These are phyloP conservation scores for Phoma sp. DNA, from an alignment of 2,329 filamentous ascomycete species.

Conservation along the genomic window DNA sequence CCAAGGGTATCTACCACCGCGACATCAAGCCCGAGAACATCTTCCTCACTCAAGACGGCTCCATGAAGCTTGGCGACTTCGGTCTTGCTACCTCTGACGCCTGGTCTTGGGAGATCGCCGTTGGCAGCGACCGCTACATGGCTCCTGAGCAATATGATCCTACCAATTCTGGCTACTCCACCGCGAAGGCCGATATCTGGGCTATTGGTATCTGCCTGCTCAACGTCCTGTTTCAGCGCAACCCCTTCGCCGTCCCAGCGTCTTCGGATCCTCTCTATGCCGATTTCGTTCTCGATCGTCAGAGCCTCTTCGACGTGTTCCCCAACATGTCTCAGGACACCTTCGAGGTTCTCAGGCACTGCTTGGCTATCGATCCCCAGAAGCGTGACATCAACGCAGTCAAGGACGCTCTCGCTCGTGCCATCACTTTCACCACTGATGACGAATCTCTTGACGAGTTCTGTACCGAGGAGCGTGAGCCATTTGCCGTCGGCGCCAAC, in stretches of 20 bases:
- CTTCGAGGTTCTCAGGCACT: slow-evolving; percentile 89
- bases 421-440: slow-evolving; percentile 90
- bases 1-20: slow-evolving; percentile 90
- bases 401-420: slow-evolving; percentile 78
- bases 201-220: slow-evolving; percentile 95
- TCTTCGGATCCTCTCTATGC: slow-evolving; percentile 91
- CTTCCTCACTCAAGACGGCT: slow-evolving; percentile 84
- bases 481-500: slow-evolving; percentile 81
- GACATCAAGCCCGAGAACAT: slow-evolving; percentile 99
- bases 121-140: slow-evolving; percentile 99
- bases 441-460: slow-evolving; percentile 94
- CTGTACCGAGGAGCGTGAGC: slow-evolving; percentile 80
- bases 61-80: slow-evolving; percentile 97
- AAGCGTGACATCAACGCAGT: slow-evolving; percentile 84
- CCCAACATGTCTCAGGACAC: slow-evolving; percentile 99
- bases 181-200: slow-evolving; percentile 94
- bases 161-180: slow-evolving; percentile 84
- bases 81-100: slow-evolving; percentile 87
- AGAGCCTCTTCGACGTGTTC: slow-evolving; percentile 97
- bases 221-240: slow-evolving; percentile 95
- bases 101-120: slow-evolving; percentile 91
- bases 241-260: slow-evolving; percentile 91
- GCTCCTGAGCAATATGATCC: slow-evolving; percentile 97
- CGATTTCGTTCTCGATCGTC: slow-evolving; percentile 91
- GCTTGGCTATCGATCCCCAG: slow-evolving; percentile 87